These are phyloP conservation scores for Podosphaera aphanis DNA, from an alignment of 2,329 filamentous ascomycete genomes.

Conservation along the genomic window DNA sequence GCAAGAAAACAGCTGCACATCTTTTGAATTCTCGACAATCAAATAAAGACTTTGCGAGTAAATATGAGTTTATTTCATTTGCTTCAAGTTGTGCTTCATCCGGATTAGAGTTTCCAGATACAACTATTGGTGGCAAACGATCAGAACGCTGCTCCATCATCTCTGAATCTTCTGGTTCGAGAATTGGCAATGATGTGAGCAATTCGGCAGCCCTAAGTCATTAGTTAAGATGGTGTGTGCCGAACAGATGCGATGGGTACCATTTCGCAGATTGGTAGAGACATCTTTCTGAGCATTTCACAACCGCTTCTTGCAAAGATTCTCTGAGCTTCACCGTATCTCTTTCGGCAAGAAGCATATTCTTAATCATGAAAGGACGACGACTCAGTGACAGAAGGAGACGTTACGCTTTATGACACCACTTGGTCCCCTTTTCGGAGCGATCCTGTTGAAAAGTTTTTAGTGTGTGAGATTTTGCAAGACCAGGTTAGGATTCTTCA, in stretches of 20 bases:
- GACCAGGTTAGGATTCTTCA: no score
- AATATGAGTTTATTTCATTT: slow-evolving; percentile 58
- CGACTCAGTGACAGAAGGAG: background rate
- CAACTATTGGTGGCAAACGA: slow-evolving; percentile 25
- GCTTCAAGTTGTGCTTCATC: slow-evolving; percentile 55
- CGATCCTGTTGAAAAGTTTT: no score
- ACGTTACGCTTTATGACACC: no score
- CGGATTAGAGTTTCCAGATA: slow-evolving; percentile 37
- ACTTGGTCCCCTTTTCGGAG: no score
- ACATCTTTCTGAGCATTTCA: slow-evolving; percentile 83
- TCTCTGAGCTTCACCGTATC: slow-evolving; percentile 30
- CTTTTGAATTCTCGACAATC: slow-evolving; percentile 90
- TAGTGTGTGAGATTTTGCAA: no score
- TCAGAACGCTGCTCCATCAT: slow-evolving; percentile 29
- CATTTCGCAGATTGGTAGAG: slow-evolving; percentile 94
- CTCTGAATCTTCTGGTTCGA: slow-evolving; percentile 31
- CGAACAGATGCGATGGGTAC: slow-evolving; percentile 22
- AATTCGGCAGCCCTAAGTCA: slow-evolving; percentile 67
- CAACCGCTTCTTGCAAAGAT: slow-evolving; percentile 61
- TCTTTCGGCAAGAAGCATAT: slow-evolving; percentile 23
- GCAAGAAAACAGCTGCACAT: slow-evolving; percentile 70
- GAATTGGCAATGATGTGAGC: slow-evolving; percentile 50
- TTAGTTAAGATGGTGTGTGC: slow-evolving; percentile 1
- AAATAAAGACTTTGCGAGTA: slow-evolving; percentile 82
- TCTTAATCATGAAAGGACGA: background rate